Evolutionary conservation across 148 eudicot genomes (phyloP).

Genomic region (Fagopyrum tataricum): DNA sequence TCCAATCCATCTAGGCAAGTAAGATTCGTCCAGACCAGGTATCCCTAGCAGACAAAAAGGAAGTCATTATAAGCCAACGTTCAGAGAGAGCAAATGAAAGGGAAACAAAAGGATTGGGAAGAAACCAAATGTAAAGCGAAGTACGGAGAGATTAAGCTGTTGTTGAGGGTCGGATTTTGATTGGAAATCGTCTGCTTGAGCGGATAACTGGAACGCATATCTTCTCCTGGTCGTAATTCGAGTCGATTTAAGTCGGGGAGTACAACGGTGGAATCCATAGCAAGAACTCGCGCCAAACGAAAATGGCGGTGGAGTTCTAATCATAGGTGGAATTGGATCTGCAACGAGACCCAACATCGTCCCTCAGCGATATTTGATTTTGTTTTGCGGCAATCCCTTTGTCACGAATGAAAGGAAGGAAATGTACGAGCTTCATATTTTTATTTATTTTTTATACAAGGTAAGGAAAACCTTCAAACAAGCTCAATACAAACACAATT

Average conservation of each 20-base stretch:
- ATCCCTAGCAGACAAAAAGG: slow-evolving; percentile 40
- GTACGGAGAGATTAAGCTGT: slow-evolving; percentile 76
- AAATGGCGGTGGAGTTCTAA: not conserved
- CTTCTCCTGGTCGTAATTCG: slow-evolving; percentile 12
- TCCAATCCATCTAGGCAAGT: slow-evolving; percentile 94
- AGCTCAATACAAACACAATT: no score
- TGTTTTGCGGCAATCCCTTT: not conserved
- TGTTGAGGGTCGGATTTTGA: slow-evolving; percentile 49
- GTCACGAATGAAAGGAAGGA: not conserved
- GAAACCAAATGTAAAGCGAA: slow-evolving; percentile 77
- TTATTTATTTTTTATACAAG: no score
- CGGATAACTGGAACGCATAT: slow-evolving; percentile 16
- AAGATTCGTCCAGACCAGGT: slow-evolving; percentile 88
- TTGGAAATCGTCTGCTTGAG: slow-evolving; percentile 29
- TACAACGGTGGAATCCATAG: slow-evolving; percentile 6
- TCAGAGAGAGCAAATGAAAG: not conserved
- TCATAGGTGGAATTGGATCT: not conserved
- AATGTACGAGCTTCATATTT: not conserved
- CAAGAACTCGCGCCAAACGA: slow-evolving; percentile 6
- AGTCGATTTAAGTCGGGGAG: not conserved
- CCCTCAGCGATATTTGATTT: not conserved
- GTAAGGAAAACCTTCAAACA: no score
- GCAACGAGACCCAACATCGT: not conserved
- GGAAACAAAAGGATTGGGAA: slow-evolving; percentile 11
- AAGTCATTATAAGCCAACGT: not conserved